Base-by-base conservation (phyloP, 805 yeast species). In the Blastobotrys parvus region DNA sequence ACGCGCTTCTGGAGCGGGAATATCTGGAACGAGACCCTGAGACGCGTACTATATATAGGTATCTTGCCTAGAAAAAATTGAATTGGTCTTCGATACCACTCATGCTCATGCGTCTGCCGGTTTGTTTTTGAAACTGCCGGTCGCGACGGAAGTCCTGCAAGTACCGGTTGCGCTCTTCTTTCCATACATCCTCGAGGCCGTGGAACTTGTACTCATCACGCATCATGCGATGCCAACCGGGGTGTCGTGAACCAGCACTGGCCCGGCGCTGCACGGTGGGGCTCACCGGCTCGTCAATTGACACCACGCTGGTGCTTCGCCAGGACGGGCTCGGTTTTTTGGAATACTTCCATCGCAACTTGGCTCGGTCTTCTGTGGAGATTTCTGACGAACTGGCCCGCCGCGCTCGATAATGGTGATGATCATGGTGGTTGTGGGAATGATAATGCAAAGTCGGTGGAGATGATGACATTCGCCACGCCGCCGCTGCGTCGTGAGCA, bases 1-100 rank as follows among this genome's bases (percentile, higher is more conserved):
- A 82, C 49, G 81, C 77, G 16, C 63, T 88, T 47, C 67, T 89
- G 34, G 94, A 85, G 43, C 76, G 84, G 52, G 97, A 89, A 56
- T 88, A 88, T 53, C 58, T 89, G 42, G 79, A 77, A 48, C 72
- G 95, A 56, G 85, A 81, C 55, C 72, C 74, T 0, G 74, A 74
- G 0, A 78, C 80, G 47, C 62, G 77, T 38, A 68, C 69, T 39
- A 48, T 75, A 4, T 86, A 83, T 59, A 79, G 77, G 52, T 84
- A 84, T 58, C 64, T 84, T 44, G 94, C 90, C 1, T 54, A 46
- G 34, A 19, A 16, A n/a, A n/a, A n/a, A n/a, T n/a, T n/a, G n/a
- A n/a, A n/a, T n/a, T n/a, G n/a, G 8, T 36, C 29, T 25, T 7
- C 11, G 29, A 7, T 25, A 25, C 29, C 11, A 7, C 11, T 25